Evolutionary conservation across 169 alveolate genomes (phyloP).

Genomic region (Plasmodium cynomolgi): DNA sequence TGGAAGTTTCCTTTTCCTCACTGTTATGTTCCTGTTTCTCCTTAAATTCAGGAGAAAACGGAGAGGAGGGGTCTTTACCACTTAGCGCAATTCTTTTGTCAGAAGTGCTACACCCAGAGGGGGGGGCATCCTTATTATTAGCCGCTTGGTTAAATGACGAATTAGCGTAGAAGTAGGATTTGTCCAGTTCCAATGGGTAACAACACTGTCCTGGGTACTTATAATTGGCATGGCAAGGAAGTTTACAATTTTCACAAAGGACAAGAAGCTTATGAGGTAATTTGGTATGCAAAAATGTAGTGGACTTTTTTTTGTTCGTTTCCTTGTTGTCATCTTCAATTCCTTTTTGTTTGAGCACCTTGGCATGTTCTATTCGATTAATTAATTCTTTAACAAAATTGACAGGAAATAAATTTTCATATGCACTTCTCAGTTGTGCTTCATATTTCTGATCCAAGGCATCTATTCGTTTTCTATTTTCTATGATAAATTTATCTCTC

Average conservation of each 20-base stretch:
- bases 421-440: constrained; percentile 76
- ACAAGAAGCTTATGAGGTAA: constrained; percentile 79
- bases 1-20: neutral
- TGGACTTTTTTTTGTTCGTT: constrained; percentile 76
- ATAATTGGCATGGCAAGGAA: constrained; percentile 82
- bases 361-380: constrained; percentile 78
- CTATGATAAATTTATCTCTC: constrained; percentile 72
- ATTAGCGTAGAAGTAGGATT: constrained; percentile 76
- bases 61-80: constrained; percentile 4
- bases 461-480: constrained; percentile 70
- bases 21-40: neutral
- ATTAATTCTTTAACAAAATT: constrained; percentile 82
- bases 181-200: constrained; percentile 80
- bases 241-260: constrained; percentile 85
- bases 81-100: constrained; percentile 1
- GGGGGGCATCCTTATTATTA: constrained; percentile 23
- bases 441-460: constrained; percentile 79
- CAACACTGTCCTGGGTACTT: constrained; percentile 84
- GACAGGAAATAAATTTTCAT: constrained; percentile 81
- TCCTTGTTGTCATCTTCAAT: constrained; percentile 80
- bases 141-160: constrained; percentile 38
- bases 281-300: constrained; percentile 78
- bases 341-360: constrained; percentile 57
- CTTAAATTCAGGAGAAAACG: neutral
- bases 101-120: neutral